Conservation (phyloP, 352 stramenopile genomes). For the Globisporangium spiculum region DNA sequence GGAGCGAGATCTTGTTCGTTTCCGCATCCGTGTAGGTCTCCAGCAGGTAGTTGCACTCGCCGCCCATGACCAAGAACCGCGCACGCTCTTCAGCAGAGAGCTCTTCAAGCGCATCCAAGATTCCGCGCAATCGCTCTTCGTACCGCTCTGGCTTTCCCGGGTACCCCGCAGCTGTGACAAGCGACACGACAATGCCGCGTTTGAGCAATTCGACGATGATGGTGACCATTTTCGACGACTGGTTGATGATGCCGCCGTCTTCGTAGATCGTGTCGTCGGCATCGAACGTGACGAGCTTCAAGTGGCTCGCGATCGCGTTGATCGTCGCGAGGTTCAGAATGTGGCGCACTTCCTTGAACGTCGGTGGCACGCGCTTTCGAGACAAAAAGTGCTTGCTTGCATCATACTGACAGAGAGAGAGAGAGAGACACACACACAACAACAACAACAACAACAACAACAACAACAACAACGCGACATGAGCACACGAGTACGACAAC, state of each 20-base stretch:
- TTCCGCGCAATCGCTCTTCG: conserved; percentile 71
- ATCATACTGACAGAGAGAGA: conserved; percentile 48
- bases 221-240: conserved; percentile 63
- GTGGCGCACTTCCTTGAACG: conserved; percentile 85
- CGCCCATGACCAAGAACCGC: conserved; percentile 92
- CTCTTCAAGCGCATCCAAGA: conserved; percentile 58
- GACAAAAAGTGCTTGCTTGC: conserved; percentile 64
- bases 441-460: too few species aligned
- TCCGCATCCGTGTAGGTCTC: conserved; percentile 53
- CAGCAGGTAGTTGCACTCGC: conserved; percentile 96
- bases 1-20: conserved; percentile 47
- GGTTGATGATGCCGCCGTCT: conserved; percentile 71
- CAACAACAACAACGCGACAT: not conserved
- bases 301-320: conserved; percentile 60
- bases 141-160: conserved; percentile 61
- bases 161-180: conserved; percentile 83
- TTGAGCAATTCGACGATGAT: conserved; percentile 69
- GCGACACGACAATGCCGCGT: conserved; percentile 70
- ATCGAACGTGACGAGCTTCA: conserved; percentile 86
- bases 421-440: not conserved
- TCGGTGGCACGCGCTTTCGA: conserved; percentile 77
- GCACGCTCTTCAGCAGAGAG: conserved; percentile 59
- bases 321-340: conserved; percentile 81
- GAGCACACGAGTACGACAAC: not conserved
- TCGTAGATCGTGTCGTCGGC: conserved; percentile 88